Evolutionary conservation across 2,329 filamentous ascomycete species (phyloP).

Genomic region (Botrytis fabae): DNA sequence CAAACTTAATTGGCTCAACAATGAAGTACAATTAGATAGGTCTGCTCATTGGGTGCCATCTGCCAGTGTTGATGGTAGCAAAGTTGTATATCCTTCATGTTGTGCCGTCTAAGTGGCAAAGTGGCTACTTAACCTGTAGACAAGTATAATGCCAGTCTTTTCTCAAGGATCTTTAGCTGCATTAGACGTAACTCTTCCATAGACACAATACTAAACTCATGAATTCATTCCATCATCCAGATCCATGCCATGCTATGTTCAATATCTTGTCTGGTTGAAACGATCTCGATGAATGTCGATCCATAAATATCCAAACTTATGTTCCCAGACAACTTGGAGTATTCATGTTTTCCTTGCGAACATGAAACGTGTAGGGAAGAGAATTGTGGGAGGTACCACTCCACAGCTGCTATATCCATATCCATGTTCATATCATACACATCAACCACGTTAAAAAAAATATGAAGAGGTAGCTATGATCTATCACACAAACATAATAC

Average conservation of each 20-base stretch:
- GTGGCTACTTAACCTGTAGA: background rate
- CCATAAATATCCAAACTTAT: background rate
- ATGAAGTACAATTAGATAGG: rapidly evolving
- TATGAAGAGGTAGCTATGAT: background rate
- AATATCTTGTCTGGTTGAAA: background rate
- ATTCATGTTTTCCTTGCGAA: background rate
- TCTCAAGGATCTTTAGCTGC: background rate
- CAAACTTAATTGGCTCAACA: background rate
- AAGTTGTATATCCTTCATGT: background rate
- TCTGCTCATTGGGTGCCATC: background rate
- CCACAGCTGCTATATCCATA: background rate
- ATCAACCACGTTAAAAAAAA: background rate
- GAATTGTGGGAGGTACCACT: background rate
- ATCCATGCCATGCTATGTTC: background rate
- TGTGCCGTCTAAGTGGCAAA: background rate
- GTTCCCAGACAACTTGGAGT: background rate
- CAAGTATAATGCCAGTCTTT: background rate
- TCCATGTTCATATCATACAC: background rate
- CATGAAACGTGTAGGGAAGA: background rate
- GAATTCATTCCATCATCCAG: background rate
- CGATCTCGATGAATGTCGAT: background rate
- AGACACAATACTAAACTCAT: background rate
- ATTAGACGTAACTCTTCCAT: background rate
- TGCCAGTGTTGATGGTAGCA: background rate
- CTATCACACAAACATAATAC: background rate